These are phyloP conservation scores for Coniferiporia weirii DNA, from an alignment of 1,284 basidiomycete genomes.

Conservation along the genomic window DNA sequence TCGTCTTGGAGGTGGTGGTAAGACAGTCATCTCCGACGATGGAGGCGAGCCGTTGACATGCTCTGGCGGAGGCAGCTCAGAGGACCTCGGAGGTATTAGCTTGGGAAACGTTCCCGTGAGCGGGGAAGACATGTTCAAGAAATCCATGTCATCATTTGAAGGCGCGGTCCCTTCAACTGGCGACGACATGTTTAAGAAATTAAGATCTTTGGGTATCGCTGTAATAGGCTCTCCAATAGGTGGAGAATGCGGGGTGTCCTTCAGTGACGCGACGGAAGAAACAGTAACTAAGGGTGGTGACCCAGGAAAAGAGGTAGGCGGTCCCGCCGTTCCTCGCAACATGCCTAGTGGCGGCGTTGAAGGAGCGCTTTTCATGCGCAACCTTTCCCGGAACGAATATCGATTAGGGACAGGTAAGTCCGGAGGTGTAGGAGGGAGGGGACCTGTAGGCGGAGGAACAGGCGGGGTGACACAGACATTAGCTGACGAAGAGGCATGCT, in stretches of 20 bases:
- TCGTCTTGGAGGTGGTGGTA: slow-evolving; percentile 57
- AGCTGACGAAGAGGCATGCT: slow-evolving; percentile 23
- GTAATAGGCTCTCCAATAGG: slow-evolving; percentile 58
- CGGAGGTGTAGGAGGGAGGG: slow-evolving; percentile 30
- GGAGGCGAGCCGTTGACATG: slow-evolving; percentile 33
- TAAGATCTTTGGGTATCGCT: slow-evolving; percentile 48
- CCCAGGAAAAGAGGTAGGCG: slow-evolving; percentile 15
- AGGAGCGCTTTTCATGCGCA: slow-evolving; percentile 59
- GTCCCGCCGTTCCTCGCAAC: slow-evolving; percentile 16
- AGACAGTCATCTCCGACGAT: slow-evolving; percentile 42
- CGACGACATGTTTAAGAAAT: slow-evolving; percentile 49
- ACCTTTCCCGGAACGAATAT: slow-evolving; percentile 49
- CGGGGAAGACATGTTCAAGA: slow-evolving; percentile 18
- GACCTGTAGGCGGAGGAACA: slow-evolving; percentile 41
- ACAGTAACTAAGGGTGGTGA: slow-evolving; percentile 16
- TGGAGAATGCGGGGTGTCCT: slow-evolving; percentile 23
- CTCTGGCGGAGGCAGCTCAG: slow-evolving; percentile 28
- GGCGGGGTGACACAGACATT: slow-evolving; percentile 34
- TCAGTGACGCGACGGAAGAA: slow-evolving; percentile 15
- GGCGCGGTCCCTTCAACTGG: slow-evolving; percentile 34
- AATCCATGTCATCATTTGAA: slow-evolving; percentile 22
- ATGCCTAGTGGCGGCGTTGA: slow-evolving; percentile 29
- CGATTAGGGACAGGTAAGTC: slow-evolving; percentile 29
- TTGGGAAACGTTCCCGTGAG: slow-evolving; percentile 6
- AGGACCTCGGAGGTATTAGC: slow-evolving; percentile 4